These are phyloP conservation scores for Cetradonia linearis DNA, from an alignment of 495 filamentous ascomycete genomes.

Conservation along the genomic window DNA sequence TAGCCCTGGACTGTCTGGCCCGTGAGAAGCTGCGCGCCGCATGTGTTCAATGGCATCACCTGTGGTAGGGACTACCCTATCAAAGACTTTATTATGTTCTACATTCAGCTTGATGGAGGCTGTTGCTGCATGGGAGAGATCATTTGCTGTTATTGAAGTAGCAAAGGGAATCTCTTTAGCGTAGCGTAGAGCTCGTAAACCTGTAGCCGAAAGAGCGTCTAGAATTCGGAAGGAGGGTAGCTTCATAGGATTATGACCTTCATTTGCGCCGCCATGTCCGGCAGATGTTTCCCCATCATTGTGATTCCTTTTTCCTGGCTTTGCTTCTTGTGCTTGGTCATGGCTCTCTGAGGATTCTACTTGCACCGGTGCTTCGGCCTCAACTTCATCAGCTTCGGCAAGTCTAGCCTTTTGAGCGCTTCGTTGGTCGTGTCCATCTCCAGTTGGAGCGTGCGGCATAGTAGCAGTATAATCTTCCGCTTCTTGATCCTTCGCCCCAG, in stretches of 20 bases:
- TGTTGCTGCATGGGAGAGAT: slow-evolving; percentile 67
- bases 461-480: neutral
- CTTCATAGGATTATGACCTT: slow-evolving; percentile 4
- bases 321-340: no score
- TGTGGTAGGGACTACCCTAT: slow-evolving; percentile 59
- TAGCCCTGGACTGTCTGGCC: slow-evolving; percentile 27
- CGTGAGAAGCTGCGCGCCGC: slow-evolving; percentile 43
- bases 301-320: neutral
- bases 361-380: neutral
- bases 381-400: neutral
- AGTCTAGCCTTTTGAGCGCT: neutral
- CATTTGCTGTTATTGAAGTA: slow-evolving; percentile 79
- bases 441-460: neutral
- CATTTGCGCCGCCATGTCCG: neutral
- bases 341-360: neutral
- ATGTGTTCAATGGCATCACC: slow-evolving; percentile 85
- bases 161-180: slow-evolving; percentile 77
- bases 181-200: slow-evolving; percentile 84
- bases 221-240: slow-evolving; percentile 60
- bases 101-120: slow-evolving; percentile 74
- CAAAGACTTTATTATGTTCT: slow-evolving; percentile 61
- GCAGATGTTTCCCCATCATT: neutral
- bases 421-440: neutral
- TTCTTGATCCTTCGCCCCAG: no score
- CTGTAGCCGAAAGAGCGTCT: slow-evolving; percentile 90